Evolutionary conservation across 192 early-diverging fungal genomes (phyloP).

Genomic region (Coemansia sp.): DNA sequence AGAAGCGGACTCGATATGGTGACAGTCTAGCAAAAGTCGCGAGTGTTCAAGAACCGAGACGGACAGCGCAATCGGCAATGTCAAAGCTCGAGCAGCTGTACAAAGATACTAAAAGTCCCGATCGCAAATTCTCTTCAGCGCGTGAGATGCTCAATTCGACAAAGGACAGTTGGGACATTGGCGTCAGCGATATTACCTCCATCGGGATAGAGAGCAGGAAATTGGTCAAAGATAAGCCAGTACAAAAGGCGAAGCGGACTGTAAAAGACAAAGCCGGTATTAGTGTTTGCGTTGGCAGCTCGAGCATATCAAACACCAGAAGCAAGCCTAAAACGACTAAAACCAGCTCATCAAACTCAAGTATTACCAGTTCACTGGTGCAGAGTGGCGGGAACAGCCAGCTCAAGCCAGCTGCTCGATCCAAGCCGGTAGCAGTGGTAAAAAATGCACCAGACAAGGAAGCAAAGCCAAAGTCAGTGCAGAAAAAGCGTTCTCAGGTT

Average conservation of each 20-base stretch:
- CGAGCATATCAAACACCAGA: background rate
- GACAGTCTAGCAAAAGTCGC: background rate
- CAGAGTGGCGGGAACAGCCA: background rate
- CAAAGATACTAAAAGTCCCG: slow-evolving; percentile 18
- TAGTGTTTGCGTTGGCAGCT: background rate
- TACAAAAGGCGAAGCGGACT: background rate
- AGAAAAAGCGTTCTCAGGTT: background rate
- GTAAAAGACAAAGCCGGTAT: slow-evolving; percentile 14
- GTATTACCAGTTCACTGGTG: background rate
- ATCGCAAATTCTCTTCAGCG: background rate
- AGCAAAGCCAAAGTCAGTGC: background rate
- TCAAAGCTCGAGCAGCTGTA: slow-evolving; percentile 36
- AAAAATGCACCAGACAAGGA: background rate
- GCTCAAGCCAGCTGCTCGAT: background rate
- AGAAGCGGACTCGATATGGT: slow-evolving; percentile 9
- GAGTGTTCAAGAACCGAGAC: slow-evolving; percentile 11
- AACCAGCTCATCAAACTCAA: background rate
- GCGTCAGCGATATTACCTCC: background rate
- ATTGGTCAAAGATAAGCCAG: background rate
- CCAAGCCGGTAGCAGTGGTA: background rate
- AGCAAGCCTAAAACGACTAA: background rate
- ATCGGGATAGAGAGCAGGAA: background rate
- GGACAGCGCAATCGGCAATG: slow-evolving; percentile 33
- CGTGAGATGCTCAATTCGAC: slow-evolving; percentile 25
- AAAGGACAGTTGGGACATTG: slow-evolving; percentile 41